These are phyloP conservation scores for Amaranthus hypochondriacus DNA, from an alignment of 148 eudicot genomes.

Conservation along the genomic window DNA sequence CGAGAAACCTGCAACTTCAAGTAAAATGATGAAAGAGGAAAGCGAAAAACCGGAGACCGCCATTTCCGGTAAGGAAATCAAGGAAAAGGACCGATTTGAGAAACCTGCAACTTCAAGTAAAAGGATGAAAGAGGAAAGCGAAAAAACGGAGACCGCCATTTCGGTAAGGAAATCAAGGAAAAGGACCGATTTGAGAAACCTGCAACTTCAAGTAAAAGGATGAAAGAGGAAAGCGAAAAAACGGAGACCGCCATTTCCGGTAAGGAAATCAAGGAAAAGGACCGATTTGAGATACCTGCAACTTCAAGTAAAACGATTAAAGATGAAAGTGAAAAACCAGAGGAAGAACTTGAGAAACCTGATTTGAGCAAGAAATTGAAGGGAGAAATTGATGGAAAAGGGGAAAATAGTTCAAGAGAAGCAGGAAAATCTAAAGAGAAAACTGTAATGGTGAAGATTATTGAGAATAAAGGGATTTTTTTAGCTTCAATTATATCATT, in stretches of 20 bases:
- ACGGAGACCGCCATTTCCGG: background rate
- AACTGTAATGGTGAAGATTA: constrained; percentile 24
- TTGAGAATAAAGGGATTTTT: constrained; percentile 36
- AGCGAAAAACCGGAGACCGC: background rate
- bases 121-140: background rate
- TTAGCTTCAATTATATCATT: constrained; percentile 55
- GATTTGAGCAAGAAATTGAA: background rate
- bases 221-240: constrained; percentile 1
- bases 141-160: background rate
- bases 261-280: no score
- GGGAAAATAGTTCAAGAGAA: constrained; percentile 1
- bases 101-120: background rate
- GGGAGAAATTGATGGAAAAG: background rate
- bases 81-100: no score
- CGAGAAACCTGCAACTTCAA: background rate
- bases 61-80: background rate
- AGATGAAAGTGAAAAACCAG: background rate
- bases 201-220: background rate
- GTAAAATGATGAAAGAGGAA: background rate
- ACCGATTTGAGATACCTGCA: background rate
- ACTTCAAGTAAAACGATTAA: background rate
- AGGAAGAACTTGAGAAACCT: background rate
- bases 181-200: no score
- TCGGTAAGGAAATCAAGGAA: no score
- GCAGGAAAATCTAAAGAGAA: background rate